Evolutionary conservation across 2,329 filamentous ascomycete species (phyloP).

Genomic region (Alternaria triticina): DNA sequence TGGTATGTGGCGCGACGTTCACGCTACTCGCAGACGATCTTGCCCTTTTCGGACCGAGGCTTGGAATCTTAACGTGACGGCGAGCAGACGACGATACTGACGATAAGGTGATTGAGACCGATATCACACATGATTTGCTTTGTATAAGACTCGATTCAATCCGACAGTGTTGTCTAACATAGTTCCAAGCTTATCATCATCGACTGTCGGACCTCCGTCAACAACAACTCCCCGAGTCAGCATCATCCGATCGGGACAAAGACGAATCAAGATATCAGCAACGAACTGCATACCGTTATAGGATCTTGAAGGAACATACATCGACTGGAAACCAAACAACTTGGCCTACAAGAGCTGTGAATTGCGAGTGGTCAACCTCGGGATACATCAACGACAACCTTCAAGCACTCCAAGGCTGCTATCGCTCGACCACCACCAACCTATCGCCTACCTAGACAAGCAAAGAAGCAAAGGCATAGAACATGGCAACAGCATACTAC

Average conservation of each 20-base stretch:
- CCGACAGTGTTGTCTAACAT: not conserved
- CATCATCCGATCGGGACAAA: not conserved
- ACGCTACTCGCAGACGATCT: slow-evolving; percentile 4
- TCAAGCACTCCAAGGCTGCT: not conserved
- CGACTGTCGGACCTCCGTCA: not conserved
- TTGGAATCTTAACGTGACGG: slow-evolving; percentile 8
- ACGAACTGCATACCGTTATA: not conserved
- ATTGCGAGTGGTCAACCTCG: not conserved
- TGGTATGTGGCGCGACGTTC: slow-evolving; percentile 32
- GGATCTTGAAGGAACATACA: not conserved
- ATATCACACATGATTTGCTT: not conserved
- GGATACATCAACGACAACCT: not conserved
- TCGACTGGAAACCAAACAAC: not conserved
- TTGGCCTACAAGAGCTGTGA: not conserved
- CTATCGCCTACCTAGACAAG: not conserved
- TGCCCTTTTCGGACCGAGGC: not conserved
- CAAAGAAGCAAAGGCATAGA: not conserved
- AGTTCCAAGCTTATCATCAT: not conserved
- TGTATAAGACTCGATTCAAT: not conserved
- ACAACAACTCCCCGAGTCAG: not conserved
- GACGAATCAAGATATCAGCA: not conserved
- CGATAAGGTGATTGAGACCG: slow-evolving; percentile 22
- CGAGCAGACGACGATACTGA: slow-evolving; percentile 9
- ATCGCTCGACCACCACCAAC: too few relatives aligned
- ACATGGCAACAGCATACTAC: slow-evolving; percentile 27